A percentile compares a stretch with the other conserved stretches of the same genome.
These are phyloP conservation scores for Scedosporium dehoogii DNA, from an alignment of 2,329 filamentous ascomycete genomes.

Conservation along the genomic window DNA sequence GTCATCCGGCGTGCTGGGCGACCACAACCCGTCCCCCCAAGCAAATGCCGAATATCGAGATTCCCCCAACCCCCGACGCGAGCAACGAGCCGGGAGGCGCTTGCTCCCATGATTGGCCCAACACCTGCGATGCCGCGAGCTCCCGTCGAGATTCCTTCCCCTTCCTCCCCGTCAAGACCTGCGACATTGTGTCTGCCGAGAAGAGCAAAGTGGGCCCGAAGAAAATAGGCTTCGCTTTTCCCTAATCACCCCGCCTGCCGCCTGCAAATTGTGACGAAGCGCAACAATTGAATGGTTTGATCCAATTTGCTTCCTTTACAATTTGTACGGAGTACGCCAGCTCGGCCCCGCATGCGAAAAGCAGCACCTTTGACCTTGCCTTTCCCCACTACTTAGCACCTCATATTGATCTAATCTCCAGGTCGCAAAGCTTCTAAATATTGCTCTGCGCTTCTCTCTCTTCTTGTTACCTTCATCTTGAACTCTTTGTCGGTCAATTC, in stretches of 20 bases:
- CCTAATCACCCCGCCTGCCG: background rate
- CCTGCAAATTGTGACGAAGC: background rate
- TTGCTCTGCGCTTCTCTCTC: background rate
- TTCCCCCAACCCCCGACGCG: background rate
- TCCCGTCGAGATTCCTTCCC: background rate
- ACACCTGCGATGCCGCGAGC: background rate
- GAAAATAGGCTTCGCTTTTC: background rate
- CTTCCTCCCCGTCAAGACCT: background rate
- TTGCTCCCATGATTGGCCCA: background rate
- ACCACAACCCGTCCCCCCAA: background rate
- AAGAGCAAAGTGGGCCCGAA: background rate
- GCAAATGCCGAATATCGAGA: constrained; percentile 5
- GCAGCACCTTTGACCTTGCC: background rate
- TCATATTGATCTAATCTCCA: background rate
- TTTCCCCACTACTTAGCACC: background rate
- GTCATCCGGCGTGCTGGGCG: background rate
- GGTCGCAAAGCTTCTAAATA: background rate
- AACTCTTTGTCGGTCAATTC: background rate
- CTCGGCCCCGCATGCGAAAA: background rate
- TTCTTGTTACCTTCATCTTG: background rate
- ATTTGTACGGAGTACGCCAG: too few species aligned
- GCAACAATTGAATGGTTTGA: background rate
- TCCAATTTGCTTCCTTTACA: too few species aligned
- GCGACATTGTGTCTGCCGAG: background rate
- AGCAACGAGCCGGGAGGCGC: background rate